These are phyloP conservation scores for Phytopythium oedochilum DNA, from an alignment of 352 stramenopile species.

Conservation along the genomic window DNA sequence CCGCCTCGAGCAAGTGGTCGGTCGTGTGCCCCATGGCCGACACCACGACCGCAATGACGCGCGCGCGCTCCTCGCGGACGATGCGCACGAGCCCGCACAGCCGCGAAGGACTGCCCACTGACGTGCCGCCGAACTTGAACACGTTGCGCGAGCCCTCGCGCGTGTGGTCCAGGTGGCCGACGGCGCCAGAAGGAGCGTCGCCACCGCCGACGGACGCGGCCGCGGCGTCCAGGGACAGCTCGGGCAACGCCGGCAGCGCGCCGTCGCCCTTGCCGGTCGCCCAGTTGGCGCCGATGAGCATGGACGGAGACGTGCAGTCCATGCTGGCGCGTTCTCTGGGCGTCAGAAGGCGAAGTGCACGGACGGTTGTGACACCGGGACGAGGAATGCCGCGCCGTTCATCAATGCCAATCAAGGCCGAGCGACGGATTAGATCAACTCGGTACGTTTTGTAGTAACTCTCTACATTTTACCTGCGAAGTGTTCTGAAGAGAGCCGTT, in stretches of 20 bases:
- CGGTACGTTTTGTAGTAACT: too few species aligned
- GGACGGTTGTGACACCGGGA: too few species aligned
- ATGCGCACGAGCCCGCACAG: constrained; percentile 66
- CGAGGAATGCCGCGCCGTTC: too few species aligned
- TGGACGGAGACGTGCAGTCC: constrained; percentile 72
- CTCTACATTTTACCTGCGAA: too few species aligned
- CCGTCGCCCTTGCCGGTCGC: constrained; percentile 24
- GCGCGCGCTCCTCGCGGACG: constrained; percentile 46
- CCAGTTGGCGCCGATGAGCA: constrained; percentile 60
- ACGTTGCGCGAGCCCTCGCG: constrained; percentile 57
- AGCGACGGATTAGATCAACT: too few species aligned
- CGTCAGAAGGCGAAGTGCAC: too few species aligned
- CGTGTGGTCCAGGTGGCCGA: constrained; percentile 45
- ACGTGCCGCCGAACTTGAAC: constrained; percentile 84
- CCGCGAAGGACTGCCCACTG: constrained; percentile 55
- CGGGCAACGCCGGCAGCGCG: constrained; percentile 11
- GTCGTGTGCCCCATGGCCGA: constrained; percentile 80
- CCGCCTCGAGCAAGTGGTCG: constrained; percentile 63
- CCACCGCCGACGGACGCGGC: background rate
- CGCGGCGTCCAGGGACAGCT: constrained; percentile 17
- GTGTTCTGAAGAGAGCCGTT: too few species aligned
- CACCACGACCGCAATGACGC: constrained; percentile 66
- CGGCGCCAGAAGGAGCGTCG: background rate
- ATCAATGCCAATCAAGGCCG: too few species aligned
- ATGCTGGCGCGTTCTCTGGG: constrained; percentile 21